These are phyloP conservation scores for Solanum dulcamara DNA, from an alignment of 257 asterid genomes.

Conservation along the genomic window DNA sequence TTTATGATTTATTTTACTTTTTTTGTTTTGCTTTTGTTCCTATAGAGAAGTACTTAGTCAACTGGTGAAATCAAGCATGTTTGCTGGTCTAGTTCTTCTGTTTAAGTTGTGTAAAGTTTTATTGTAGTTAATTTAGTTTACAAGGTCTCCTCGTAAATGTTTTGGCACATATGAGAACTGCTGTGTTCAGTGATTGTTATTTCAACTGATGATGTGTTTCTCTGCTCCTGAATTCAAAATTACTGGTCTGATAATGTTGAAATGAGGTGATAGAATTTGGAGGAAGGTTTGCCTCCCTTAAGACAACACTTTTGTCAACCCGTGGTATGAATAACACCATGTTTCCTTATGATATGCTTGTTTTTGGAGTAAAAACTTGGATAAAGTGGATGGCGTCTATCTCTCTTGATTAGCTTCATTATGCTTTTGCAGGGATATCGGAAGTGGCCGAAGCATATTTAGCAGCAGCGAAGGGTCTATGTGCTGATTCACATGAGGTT, in stretches of 20 bases:
- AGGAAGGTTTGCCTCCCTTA: background rate
- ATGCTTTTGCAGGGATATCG: slow-evolving; percentile 53
- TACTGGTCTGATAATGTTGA: background rate
- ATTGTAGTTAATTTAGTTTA: background rate
- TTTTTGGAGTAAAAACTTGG: background rate
- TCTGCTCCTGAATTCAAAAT: background rate
- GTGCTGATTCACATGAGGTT: slow-evolving; percentile 34
- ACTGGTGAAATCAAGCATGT: background rate
- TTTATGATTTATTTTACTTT: background rate
- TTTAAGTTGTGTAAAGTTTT: background rate
- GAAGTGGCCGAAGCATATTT: slow-evolving; percentile 78
- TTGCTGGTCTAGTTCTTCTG: background rate
- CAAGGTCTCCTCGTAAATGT: background rate
- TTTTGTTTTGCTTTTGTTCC: background rate
- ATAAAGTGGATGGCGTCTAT: background rate
- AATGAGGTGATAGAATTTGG: background rate
- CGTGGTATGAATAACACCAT: background rate
- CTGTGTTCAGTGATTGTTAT: background rate
- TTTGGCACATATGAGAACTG: background rate
- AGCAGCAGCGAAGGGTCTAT: slow-evolving; percentile 45
- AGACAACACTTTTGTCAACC: background rate
- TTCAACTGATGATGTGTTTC: background rate
- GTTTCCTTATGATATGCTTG: background rate
- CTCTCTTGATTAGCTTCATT: background rate
- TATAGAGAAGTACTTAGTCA: background rate